Conservation (phyloP, 2,329 filamentous ascomycete genomes). For the Aureobasidium sp. region DNA sequence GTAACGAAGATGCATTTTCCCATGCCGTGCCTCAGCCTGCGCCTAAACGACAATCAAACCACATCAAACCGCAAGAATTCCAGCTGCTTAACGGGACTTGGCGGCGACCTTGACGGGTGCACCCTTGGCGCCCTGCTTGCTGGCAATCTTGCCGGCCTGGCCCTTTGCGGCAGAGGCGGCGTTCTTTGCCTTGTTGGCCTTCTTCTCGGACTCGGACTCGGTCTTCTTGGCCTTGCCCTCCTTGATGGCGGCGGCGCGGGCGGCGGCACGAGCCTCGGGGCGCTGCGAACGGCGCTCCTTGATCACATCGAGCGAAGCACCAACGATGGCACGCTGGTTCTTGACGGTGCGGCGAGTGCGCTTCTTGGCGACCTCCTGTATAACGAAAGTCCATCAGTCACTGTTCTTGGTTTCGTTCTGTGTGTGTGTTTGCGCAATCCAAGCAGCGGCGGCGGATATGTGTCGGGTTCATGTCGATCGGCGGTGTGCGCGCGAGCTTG, state of each 20-base stretch:
- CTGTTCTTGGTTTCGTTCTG: not conserved
- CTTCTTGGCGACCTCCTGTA: constrained; percentile 99
- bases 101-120: constrained; percentile 31
- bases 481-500: not conserved
- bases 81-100: constrained; percentile 11
- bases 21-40: constrained; percentile 14
- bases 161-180: constrained; percentile 68
- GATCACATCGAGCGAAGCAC: constrained; percentile 98
- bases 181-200: constrained; percentile 97
- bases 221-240: constrained; percentile 98
- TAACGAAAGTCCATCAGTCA: constrained; percentile 17
- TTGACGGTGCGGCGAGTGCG: constrained; percentile 96
- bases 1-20: constrained; percentile 11
- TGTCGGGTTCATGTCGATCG: not conserved
- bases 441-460: not conserved
- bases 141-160: constrained; percentile 69
- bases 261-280: constrained; percentile 89
- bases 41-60: constrained; percentile 14
- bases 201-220: constrained; percentile 82
- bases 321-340: constrained; percentile 97
- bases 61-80: not conserved
- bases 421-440: not conserved
- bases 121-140: constrained; percentile 97
- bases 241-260: constrained; percentile 84
- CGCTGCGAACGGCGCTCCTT: constrained; percentile 95